These are phyloP conservation scores for Hylodesmum podocarpum DNA, from an alignment of 306 rosid species.

Conservation along the genomic window DNA sequence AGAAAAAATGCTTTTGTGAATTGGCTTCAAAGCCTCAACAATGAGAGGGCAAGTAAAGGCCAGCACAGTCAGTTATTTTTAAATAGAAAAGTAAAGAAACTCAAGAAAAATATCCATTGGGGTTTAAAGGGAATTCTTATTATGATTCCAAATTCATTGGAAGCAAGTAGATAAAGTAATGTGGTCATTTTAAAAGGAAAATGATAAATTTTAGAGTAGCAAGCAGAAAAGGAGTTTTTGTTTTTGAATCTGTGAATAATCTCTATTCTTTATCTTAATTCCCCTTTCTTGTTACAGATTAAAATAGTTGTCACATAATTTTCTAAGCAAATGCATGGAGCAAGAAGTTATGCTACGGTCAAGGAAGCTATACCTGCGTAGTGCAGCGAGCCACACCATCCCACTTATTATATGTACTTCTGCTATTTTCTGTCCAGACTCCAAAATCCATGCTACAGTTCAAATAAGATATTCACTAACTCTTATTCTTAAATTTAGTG, in stretches of 20 bases:
- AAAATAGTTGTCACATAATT: neutral
- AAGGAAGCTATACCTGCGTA: conserved; percentile 56
- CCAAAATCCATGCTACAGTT: conserved; percentile 85
- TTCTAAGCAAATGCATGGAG: neutral
- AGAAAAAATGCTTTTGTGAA: neutral
- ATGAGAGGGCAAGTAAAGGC: neutral
- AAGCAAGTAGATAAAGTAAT: neutral
- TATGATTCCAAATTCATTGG: neutral
- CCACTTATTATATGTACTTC: conserved; percentile 79
- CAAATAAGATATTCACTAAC: conserved; percentile 27
- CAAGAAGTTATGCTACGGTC: neutral
- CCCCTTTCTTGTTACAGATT: neutral
- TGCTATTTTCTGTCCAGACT: conserved; percentile 86
- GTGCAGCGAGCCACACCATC: conserved; percentile 84
- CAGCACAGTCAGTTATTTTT: neutral
- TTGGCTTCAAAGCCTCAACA: neutral
- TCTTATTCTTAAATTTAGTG: conserved; percentile 9
- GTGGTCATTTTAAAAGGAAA: conserved; percentile 3
- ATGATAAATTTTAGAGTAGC: neutral
- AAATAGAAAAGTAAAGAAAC: neutral
- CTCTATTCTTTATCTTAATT: neutral
- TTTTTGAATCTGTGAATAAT: conserved; percentile 1
- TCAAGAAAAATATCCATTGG: neutral
- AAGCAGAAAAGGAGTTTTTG: neutral
- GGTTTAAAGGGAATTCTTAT: conserved; percentile 1